A percentile compares a stretch with the other conserved stretches of the same genome.
phyloP scores from a whole-genome alignment of 2,329 filamentous ascomycete species.

The Alternaria sp. region DNA sequence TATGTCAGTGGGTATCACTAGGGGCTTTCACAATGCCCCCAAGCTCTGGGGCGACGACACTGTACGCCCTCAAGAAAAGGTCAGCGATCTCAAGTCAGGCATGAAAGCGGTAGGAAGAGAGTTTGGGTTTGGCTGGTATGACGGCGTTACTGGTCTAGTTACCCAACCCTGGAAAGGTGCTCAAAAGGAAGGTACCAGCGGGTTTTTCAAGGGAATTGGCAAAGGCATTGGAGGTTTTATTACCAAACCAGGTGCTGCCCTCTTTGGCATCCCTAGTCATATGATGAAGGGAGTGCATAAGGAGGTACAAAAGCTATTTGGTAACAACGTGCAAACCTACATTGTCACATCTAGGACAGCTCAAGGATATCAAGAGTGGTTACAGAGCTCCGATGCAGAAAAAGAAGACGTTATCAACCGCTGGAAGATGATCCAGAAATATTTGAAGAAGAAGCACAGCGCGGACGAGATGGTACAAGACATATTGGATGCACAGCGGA shows the following conservation, averaged over 20 bases:
- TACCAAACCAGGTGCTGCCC: conserved; percentile 31
- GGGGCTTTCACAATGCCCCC: conserved; percentile 32
- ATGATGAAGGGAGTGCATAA: conserved; percentile 27
- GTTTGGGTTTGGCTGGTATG: conserved; percentile 34
- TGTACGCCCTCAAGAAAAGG: conserved; percentile 26
- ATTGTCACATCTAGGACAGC: conserved; percentile 23
- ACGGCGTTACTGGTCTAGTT: conserved; percentile 33
- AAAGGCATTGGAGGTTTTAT: conserved; percentile 37
- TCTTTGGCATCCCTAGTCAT: conserved; percentile 24
- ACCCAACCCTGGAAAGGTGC: conserved; percentile 31
- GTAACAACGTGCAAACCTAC: conserved; percentile 19
- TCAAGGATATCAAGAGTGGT: conserved; percentile 32
- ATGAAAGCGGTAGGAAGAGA: conserved; percentile 28
- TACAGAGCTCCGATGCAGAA: conserved; percentile 24
- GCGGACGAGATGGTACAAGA: conserved; percentile 34
- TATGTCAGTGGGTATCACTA: conserved; percentile 23
- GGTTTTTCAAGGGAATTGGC: conserved; percentile 36
- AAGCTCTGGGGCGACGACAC: conserved; percentile 36
- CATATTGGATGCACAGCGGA: not conserved
- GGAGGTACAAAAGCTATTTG: conserved; percentile 26
- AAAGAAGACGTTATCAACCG: conserved; percentile 21
- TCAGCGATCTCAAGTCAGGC: conserved; percentile 31
- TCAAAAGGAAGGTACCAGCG: conserved; percentile 28
- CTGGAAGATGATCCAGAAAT: conserved; percentile 23
- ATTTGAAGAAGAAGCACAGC: conserved; percentile 15